Conservation (phyloP, 2,329 filamentous ascomycete species). For the Verruconis gallopava region DNA sequence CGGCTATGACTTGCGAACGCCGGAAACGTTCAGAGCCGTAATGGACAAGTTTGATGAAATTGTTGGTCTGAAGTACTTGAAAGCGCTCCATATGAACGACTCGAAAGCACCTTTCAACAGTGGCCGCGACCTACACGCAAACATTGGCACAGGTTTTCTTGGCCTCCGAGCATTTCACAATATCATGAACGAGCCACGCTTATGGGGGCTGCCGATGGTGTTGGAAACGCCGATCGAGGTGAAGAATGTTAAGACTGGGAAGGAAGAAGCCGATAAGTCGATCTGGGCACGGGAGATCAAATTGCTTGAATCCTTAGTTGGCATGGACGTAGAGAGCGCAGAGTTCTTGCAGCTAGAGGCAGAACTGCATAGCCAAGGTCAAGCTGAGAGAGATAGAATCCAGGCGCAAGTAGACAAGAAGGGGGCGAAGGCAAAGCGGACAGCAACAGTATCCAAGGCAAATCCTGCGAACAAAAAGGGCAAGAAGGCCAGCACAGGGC, state of each 20-base stretch:
- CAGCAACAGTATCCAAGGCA: no score
- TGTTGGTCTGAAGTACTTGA: slow-evolving; percentile 68
- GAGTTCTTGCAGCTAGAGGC: slow-evolving; percentile 56
- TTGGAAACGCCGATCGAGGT: slow-evolving; percentile 89
- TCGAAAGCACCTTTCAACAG: slow-evolving; percentile 80
- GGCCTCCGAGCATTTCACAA: slow-evolving; percentile 84
- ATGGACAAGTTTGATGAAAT: slow-evolving; percentile 63
- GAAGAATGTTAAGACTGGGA: slow-evolving; percentile 41
- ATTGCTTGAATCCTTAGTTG: slow-evolving; percentile 75
- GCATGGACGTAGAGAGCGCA: slow-evolving; percentile 62
- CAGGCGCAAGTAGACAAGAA: slow-evolving; percentile 71
- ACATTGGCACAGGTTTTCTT: slow-evolving; percentile 90
- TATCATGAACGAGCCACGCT: slow-evolving; percentile 67
- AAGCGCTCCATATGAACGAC: slow-evolving; percentile 86
- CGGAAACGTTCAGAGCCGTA: slow-evolving; percentile 58
- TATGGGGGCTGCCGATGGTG: slow-evolving; percentile 76
- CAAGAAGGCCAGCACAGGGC: slow-evolving; percentile 23
- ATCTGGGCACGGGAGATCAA: slow-evolving; percentile 95
- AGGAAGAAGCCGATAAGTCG: slow-evolving; percentile 58
- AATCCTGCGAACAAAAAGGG: slow-evolving; percentile 25
- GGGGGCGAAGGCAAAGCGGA: slow-evolving; percentile 43
- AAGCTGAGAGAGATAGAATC: slow-evolving; percentile 58
- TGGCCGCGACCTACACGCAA: slow-evolving; percentile 81
- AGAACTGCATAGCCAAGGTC: slow-evolving; percentile 54
- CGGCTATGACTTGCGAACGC: slow-evolving; percentile 75